phyloP scores from a whole-genome alignment of 2,329 filamentous ascomycete genomes.

The Cadophora sp. region DNA sequence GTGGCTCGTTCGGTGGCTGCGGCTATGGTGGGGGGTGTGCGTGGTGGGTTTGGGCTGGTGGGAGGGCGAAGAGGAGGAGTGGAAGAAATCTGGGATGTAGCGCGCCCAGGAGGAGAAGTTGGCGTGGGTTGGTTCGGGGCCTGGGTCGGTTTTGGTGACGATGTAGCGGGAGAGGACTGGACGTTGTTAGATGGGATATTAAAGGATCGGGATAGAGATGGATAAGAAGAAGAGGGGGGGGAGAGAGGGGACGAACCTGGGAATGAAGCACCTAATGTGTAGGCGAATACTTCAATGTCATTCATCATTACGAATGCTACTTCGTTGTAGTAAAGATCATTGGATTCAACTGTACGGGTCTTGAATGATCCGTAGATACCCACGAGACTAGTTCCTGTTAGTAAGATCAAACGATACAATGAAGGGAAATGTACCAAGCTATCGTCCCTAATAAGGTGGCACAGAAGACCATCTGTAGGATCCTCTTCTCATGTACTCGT shows the following conservation, averaged over 20 bases:
- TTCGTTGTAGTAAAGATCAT: slow-evolving; percentile 40
- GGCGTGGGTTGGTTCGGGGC: slow-evolving; percentile 21
- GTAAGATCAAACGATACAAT: not conserved
- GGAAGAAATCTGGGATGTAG: slow-evolving; percentile 34
- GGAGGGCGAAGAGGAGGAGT: not conserved
- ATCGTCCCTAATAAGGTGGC: slow-evolving; percentile 43
- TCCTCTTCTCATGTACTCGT: slow-evolving; percentile 36
- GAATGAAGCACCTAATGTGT: slow-evolving; percentile 43
- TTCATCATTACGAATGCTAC: slow-evolving; percentile 42
- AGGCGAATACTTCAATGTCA: slow-evolving; percentile 44
- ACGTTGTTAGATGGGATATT: not conserved
- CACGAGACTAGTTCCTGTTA: slow-evolving; percentile 22
- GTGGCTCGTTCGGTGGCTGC: slow-evolving; percentile 13
- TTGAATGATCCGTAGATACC: slow-evolving; percentile 38
- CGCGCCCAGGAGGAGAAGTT: slow-evolving; percentile 38
- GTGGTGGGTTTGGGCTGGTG: not conserved
- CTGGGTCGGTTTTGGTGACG: slow-evolving; percentile 19
- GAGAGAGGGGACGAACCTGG: slow-evolving; percentile 31
- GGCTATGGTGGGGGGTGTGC: not conserved
- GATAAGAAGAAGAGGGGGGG: not conserved
- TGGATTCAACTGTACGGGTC: slow-evolving; percentile 27
- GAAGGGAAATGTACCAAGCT: slow-evolving; percentile 35
- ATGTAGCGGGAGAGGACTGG: slow-evolving; percentile 31
- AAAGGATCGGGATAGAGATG: not conserved
- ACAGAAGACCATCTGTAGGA: slow-evolving; percentile 41